Conservation (phyloP, 768 basidiomycete species). For the Pleurotus tuoliensis region DNA sequence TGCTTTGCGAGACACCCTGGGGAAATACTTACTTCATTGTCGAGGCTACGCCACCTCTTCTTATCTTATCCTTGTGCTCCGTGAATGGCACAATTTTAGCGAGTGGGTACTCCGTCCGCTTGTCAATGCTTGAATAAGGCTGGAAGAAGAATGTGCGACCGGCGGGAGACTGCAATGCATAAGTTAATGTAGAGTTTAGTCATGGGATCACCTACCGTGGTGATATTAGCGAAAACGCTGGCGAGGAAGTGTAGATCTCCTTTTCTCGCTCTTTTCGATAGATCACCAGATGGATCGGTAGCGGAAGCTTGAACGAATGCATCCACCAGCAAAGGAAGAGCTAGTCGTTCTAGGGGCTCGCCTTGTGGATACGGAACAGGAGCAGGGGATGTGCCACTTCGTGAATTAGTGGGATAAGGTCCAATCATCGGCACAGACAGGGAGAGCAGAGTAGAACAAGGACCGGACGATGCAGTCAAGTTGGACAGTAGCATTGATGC, state of each 20-base stretch:
- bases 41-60: constrained; percentile 83
- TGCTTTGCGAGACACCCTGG: neutral
- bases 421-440: constrained; percentile 64
- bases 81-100: constrained; percentile 83
- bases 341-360: constrained; percentile 49
- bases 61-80: constrained; percentile 82
- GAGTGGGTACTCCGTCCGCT: constrained; percentile 70
- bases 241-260: constrained; percentile 88
- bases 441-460: constrained; percentile 60
- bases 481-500: constrained; percentile 99
- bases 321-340: constrained; percentile 82
- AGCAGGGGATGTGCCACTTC: constrained; percentile 72
- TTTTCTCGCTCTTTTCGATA: constrained; percentile 54
- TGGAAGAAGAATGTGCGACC: constrained; percentile 82
- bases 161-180: constrained; percentile 50
- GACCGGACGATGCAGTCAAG: constrained; percentile 68
- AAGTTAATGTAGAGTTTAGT: neutral
- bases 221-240: constrained; percentile 91
- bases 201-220: constrained; percentile 48
- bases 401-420: constrained; percentile 70
- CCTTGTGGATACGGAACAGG: constrained; percentile 69
- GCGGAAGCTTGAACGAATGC: constrained; percentile 79
- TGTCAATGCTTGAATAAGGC: constrained; percentile 46
- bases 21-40: constrained; percentile 68
- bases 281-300: constrained; percentile 44